Conservation (phyloP, 495 filamentous ascomycete species). For the Trichocladium antarcticum region DNA sequence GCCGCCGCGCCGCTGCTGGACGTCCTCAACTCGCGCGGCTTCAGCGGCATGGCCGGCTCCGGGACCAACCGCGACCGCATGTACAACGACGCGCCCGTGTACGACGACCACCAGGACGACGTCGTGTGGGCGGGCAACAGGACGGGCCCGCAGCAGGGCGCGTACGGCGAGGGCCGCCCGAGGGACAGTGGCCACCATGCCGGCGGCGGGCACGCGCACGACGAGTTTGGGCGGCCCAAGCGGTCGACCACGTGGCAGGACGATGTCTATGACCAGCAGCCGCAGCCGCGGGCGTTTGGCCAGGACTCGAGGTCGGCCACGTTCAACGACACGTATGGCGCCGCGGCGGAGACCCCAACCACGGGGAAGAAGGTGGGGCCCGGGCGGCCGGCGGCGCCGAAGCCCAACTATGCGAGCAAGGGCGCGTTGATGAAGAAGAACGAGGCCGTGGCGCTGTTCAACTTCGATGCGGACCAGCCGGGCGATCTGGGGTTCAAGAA, state of each 20-base stretch:
- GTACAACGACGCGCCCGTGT: slow-evolving; percentile 93
- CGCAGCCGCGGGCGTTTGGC: slow-evolving; percentile 33
- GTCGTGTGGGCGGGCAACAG: slow-evolving; percentile 90
- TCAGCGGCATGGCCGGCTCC: slow-evolving; percentile 50
- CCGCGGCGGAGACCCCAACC: slow-evolving; percentile 26
- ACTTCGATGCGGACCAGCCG: slow-evolving; percentile 85
- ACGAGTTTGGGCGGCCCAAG: slow-evolving; percentile 41
- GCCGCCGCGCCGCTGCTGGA: slow-evolving; percentile 73
- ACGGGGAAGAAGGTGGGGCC: slow-evolving; percentile 37
- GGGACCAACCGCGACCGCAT: slow-evolving; percentile 48
- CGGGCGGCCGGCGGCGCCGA: slow-evolving; percentile 70
- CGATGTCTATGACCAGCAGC: slow-evolving; percentile 68
- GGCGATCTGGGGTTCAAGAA: slow-evolving; percentile 95
- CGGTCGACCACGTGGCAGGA: slow-evolving; percentile 80
- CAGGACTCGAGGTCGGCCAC: slow-evolving; percentile 42
- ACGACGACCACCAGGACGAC: slow-evolving; percentile 78
- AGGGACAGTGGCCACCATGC: slow-evolving; percentile 37
- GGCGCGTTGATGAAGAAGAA: slow-evolving; percentile 59
- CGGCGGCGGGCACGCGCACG: slow-evolving; percentile 40
- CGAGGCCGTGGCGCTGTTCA: slow-evolving; percentile 81
- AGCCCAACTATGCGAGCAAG: slow-evolving; percentile 64
- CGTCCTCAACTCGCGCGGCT: slow-evolving; percentile 73
- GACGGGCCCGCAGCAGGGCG: slow-evolving; percentile 57
- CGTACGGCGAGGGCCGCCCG: slow-evolving; percentile 62
- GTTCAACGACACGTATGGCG: slow-evolving; percentile 26